Evolutionary conservation across 495 filamentous ascomycete species (phyloP), one percentile per base, ranked within the genome.

Genomic region (Neurospora tetrasperma): DNA sequence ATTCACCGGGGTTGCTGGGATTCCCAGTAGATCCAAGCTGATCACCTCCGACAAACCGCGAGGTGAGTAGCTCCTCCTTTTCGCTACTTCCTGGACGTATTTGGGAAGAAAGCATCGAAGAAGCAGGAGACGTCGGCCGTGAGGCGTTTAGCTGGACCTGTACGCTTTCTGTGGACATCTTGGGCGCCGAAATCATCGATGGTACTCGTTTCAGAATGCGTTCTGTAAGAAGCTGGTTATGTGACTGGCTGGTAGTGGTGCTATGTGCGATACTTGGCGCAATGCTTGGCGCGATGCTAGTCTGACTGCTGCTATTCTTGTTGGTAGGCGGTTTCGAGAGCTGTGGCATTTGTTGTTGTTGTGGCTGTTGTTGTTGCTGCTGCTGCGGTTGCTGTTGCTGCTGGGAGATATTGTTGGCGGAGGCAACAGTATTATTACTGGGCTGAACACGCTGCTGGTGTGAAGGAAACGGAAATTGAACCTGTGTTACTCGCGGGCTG

Each of bases 121-220:
- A 66, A 35, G 75, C 54, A 6, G 69, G 85, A 23, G 82, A 87
- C 42, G 78, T 75, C 23, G 78, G 72, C n/a, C 80, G 83, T 8
- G 86, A 79, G 18, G 78, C 75, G 18, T 75, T 79, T 39, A 82
- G 83, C 11, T 73, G 72, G 35, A 83, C 87, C 1, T 84, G 85
- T 6, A 84, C 88, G 16, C 84, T 87, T 73, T 89, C 83, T 71
- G 84, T 75, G 40, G 88, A 88, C 86, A 89, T 89, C 76, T 87
- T 85, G 59, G 89, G 89, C 16, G 87, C 85, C 27, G 86, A 85
- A 73, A 87, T 84, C 48, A 87, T 82, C 11, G 86, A 87, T 8
- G 86, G 83, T 41, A 82, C 84, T 70, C 89, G 84, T 76, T 89
- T 86, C 5, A 91, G 83, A 23, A 91, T 80, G 69, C 88, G 82